Evolutionary conservation across 139 green algal species (phyloP).

Genomic region (Marvania coccoides): DNA sequence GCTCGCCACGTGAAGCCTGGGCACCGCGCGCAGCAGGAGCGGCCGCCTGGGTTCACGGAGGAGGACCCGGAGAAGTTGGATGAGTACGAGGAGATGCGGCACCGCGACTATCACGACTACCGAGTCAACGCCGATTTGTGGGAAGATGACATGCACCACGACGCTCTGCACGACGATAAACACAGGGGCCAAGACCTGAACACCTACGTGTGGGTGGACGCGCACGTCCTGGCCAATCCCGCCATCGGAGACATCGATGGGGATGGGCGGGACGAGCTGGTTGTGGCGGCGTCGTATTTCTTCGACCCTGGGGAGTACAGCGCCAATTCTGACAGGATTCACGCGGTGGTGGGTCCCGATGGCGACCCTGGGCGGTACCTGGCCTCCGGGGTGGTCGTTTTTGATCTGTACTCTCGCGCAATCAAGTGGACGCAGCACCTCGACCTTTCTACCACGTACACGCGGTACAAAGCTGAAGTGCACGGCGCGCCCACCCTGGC

Average conservation of each 20-base stretch:
- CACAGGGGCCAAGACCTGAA: not conserved
- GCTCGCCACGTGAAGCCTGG: not conserved
- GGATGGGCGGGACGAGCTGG: constrained; percentile 85
- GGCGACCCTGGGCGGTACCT: constrained; percentile 71
- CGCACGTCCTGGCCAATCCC: constrained; percentile 84
- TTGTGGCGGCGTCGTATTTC: constrained; percentile 85
- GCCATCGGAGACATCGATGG: constrained; percentile 88
- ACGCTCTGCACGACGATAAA: not conserved
- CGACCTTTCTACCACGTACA: constrained; percentile 85
- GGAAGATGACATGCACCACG: constrained; percentile 19
- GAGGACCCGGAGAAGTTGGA: not conserved
- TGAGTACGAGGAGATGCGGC: no score
- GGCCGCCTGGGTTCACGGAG: not conserved
- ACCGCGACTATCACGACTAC: constrained; percentile 9
- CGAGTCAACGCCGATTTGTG: constrained; percentile 15
- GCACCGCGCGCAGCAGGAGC: constrained; percentile 14
- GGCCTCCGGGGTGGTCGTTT: constrained; percentile 74
- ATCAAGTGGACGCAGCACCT: constrained; percentile 87
- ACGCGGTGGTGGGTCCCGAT: constrained; percentile 41
- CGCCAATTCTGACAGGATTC: not conserved
- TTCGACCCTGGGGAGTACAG: constrained; percentile 73
- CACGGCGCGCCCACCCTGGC: constrained; percentile 75
- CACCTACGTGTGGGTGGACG: constrained; percentile 65
- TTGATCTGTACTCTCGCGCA: constrained; percentile 59
- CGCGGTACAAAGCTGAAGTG: constrained; percentile 70